phyloP scores from a whole-genome alignment of 768 basidiomycete species.

The Leccinum arenicola region DNA sequence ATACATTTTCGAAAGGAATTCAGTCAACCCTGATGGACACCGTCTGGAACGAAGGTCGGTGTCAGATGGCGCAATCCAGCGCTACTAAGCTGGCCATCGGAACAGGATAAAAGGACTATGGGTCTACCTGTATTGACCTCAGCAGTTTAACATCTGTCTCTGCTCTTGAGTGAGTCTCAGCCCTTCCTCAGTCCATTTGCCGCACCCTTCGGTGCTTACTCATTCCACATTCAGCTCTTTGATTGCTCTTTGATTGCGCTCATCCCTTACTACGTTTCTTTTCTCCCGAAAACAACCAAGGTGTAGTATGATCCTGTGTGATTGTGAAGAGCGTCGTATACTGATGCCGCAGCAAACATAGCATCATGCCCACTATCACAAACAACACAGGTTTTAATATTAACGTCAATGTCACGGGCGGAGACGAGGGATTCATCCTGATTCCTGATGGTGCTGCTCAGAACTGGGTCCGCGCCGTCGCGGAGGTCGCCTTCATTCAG shows the following conservation, averaged over 20 bases:
- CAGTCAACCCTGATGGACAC: no score
- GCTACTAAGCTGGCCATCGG: not conserved
- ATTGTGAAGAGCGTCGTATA: not conserved
- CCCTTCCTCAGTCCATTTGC: not conserved
- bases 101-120: not conserved
- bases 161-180: not conserved
- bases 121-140: not conserved
- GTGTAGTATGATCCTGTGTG: not conserved
- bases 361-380: not conserved
- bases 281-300: not conserved
- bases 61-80: no score
- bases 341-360: not conserved
- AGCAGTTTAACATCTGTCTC: not conserved
- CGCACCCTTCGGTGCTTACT: not conserved
- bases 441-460: rapidly evolving
- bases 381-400: no score
- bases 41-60: no score
- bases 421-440: no score
- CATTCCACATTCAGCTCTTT: not conserved
- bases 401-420: no score
- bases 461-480: no score
- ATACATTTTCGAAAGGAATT: no score
- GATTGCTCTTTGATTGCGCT: not conserved
- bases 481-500: no score
- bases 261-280: not conserved